phyloP scores from a whole-genome alignment of 139 green algal genomes.

The Micromonas pusilla region DNA sequence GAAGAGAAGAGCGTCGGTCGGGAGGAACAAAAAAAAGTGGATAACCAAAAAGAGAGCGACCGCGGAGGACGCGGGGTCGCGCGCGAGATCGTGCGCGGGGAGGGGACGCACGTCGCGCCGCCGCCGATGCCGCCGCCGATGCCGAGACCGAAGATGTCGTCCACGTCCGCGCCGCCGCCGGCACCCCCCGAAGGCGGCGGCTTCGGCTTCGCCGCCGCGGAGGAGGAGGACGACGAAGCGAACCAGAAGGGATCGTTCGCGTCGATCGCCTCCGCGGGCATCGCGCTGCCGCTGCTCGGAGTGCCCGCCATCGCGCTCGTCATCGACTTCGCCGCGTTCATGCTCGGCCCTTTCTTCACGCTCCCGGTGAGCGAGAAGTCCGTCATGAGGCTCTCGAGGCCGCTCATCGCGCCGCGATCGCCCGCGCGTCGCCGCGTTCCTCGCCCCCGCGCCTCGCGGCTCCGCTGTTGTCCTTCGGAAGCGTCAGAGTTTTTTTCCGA shows the following conservation, averaged over 20 bases:
- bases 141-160: background rate
- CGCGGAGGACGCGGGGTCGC: no score
- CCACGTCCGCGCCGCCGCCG: background rate
- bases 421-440: background rate
- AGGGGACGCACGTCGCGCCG: background rate
- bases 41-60: no score
- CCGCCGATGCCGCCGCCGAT: background rate
- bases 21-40: no score
- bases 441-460: background rate
- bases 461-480: background rate
- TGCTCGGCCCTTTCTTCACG: background rate
- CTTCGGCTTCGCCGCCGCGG: no score
- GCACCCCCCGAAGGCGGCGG: background rate
- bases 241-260: background rate
- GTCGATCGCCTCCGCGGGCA: background rate
- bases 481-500: no score
- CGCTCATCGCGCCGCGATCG: background rate
- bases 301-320: background rate
- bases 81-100: no score
- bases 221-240: background rate
- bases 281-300: background rate
- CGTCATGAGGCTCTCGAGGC: background rate
- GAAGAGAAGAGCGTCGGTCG: no score
- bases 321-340: background rate
- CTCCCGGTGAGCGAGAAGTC: background rate